Base-by-base conservation (phyloP, 805 yeast species). In the Monosporozyma servazzii region DNA sequence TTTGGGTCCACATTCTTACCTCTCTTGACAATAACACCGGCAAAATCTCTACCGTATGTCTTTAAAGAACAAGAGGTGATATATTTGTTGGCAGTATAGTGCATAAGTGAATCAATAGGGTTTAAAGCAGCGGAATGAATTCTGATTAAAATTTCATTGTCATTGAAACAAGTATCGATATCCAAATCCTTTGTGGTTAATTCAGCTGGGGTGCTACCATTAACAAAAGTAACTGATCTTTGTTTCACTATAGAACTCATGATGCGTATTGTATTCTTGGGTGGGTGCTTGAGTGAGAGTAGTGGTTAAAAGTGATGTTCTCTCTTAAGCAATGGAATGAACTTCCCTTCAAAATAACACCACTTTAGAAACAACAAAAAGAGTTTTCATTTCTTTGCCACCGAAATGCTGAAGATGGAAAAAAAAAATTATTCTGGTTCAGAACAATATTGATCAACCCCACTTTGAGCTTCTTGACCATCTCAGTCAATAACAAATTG, bases 111-210 rank as follows among this genome's bases (percentile, higher is more conserved):
- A 51, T 67, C 71, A 10, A 65, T 47, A 8, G 71, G 71, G 41
- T 67, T 67, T 44, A 67, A 54, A 13, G 67, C 59, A 20, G 66
- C 70, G 8, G 68, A 62, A 36, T 62, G 59, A 15, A 67, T 48
- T 43, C 61, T 53, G 13, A 67, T 45, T 1, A 66, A 65, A 36
- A 67, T 54, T 53, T 67, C 66, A 20, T 58, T 51, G 3, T 54
- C 59, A 2, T 48, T 52, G 51, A 51, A 60, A 50, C 65, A 61
- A 0, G 47, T 50, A 41, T 60, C 60, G 23, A 67, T 54, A 48
- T 67, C 61, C 5, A 67, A 29, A 43, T 61, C 59, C 21, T 51
- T 42, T 1, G 50, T 46, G 2, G 56, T 54, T 13, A 58, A 50
- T 20, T 57, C 40, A 11, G 60, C 58, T 4, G 60, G 59, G 7